Evolutionary conservation across 2,329 filamentous ascomycete species (phyloP).

Genomic region (Cladophialophora immunda): DNA sequence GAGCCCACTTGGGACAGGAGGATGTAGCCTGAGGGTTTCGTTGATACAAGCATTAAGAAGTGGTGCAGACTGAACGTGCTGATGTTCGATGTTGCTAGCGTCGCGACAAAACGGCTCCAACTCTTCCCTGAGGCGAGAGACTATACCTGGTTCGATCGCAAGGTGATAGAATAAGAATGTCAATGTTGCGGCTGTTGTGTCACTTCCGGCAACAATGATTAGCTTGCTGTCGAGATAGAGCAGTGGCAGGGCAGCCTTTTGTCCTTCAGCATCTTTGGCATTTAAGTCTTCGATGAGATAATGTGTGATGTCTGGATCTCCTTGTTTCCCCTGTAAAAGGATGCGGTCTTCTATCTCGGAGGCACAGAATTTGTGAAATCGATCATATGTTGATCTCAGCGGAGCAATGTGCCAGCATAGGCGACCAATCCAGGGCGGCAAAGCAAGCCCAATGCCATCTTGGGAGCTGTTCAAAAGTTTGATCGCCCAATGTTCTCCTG

Average conservation of each 20-base stretch:
- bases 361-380: constrained; percentile 7
- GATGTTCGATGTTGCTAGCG: neutral
- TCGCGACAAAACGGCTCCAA: neutral
- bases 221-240: constrained; percentile 6
- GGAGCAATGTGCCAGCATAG: constrained; percentile 11
- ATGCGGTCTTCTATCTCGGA: constrained; percentile 3
- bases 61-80: constrained; percentile 22
- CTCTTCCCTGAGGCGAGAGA: constrained; percentile 10
- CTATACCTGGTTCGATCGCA: constrained; percentile 36
- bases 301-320: neutral
- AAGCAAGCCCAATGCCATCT: constrained; percentile 1
- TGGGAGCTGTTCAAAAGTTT: constrained; percentile 11
- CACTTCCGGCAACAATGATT: constrained; percentile 36
- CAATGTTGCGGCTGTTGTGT: constrained; percentile 53
- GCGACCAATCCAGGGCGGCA: neutral
- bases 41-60: constrained; percentile 51
- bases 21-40: constrained; percentile 52
- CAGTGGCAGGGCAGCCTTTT: constrained; percentile 7
- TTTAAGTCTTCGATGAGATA: constrained; percentile 5
- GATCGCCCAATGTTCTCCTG: constrained; percentile 13
- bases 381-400: constrained; percentile 1
- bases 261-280: constrained; percentile 1
- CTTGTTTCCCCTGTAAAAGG: neutral
- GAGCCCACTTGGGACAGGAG: constrained; percentile 48
- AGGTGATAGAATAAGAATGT: constrained; percentile 53